phyloP scores from a whole-genome alignment of 78 protist genomes.

The Bodo saltans region DNA sequence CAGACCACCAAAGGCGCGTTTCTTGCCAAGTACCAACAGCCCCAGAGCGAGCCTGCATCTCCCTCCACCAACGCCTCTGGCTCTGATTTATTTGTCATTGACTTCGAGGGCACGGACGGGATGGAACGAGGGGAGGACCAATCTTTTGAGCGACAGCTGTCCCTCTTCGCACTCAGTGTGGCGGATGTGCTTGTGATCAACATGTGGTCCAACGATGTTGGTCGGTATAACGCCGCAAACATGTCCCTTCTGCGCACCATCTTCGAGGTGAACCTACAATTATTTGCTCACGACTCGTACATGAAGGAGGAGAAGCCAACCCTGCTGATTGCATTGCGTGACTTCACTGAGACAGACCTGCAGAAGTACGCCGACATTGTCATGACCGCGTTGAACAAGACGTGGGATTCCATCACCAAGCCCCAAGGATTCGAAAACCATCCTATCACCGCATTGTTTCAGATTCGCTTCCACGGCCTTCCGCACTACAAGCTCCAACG shows the following conservation, averaged over 20 bases:
- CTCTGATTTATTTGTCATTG: conserved; percentile 60
- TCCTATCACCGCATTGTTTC: neutral
- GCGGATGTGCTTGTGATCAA: conserved; percentile 81
- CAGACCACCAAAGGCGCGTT: conserved; percentile 81
- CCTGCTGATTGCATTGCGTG: conserved; percentile 73
- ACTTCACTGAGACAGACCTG: conserved; percentile 57
- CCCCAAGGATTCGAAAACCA: conserved; percentile 52
- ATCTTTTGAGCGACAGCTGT: conserved; percentile 77
- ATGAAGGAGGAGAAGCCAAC: conserved; percentile 41
- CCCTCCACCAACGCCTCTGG: neutral
- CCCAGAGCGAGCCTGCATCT: neutral
- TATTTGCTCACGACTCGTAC: conserved; percentile 46
- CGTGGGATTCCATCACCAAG: conserved; percentile 65
- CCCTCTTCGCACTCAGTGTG: conserved; percentile 82
- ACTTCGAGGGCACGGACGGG: conserved; percentile 91
- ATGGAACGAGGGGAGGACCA: conserved; percentile 83
- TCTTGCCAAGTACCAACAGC: neutral
- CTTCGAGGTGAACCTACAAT: conserved; percentile 77
- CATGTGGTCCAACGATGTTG: conserved; percentile 83
- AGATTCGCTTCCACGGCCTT: neutral
- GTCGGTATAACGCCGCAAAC: conserved; percentile 82
- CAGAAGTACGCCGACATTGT: conserved; percentile 28
- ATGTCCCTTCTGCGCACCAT: conserved; percentile 68
- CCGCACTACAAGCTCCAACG: neutral
- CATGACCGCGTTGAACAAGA: conserved; percentile 31